Evolutionary conservation across 2,329 filamentous ascomycete genomes (phyloP), one percentile per base, ranked within the genome.

Genomic region (Emydomyces testavorans): DNA sequence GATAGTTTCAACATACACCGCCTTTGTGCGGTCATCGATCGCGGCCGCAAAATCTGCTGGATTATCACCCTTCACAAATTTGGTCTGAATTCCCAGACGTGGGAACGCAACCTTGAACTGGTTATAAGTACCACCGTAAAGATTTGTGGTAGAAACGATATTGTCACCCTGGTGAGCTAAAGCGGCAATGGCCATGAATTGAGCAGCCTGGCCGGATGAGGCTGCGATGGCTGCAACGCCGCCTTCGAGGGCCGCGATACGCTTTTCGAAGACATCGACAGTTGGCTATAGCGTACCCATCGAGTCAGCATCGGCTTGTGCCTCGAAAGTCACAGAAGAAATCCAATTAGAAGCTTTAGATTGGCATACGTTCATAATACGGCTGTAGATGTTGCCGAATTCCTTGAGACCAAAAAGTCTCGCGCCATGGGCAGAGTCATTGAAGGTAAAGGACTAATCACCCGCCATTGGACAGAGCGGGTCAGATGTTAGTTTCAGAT

Each of bases 41-140:
- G 81, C 79, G 39, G 80, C 79, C 31, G 78, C 82, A 60, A 95
- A 83, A 59, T 88, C 86, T 57, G 82, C 82, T 11, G 85, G 72
- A 50, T 79, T 80, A 66, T 94, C 88, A 37, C 86, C 85, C 48
- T 80, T 74, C 60, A 94, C 77, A 58, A 95, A 95, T 71, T 89
- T 94, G 61, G 87, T 92, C 35, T 73, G 73, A 62, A 96, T 88
- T 52, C 90, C 90, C 38, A 94, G 70, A n/a, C 89, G 79, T 5
- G 87, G 83, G 48, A 95, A 74, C 56, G 87, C 77, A 38, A 95
- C 88, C 71, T 95, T 95, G 71, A 95, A 80, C 72, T 95, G 90
- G 71, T 96, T 95, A 74, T 94, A 95, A 13, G 90, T 95, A 64
- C 89, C 89, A 55, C 89, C 89, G 68, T 95, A 94, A 49, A 95